Evolutionary conservation across 148 eudicot species (phyloP).

Genomic region (Fagopyrum tataricum): DNA sequence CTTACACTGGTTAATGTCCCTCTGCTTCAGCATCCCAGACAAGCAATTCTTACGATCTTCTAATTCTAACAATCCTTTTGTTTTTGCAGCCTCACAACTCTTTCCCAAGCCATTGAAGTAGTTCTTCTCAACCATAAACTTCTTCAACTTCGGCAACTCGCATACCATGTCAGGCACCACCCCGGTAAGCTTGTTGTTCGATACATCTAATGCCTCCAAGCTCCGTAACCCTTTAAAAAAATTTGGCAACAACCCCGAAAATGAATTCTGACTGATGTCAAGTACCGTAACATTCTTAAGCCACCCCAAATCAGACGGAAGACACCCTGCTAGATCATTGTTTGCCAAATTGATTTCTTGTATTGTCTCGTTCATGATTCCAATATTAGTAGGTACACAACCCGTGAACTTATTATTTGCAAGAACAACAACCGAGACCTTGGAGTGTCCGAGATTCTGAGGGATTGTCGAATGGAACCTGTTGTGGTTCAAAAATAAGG

Average conservation of each 20-base stretch:
- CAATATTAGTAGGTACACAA: conserved; percentile 47
- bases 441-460: conserved; percentile 41
- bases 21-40: conserved; percentile 4
- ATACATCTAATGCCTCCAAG: conserved; percentile 57
- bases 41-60: conserved; percentile 9
- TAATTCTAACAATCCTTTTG: not conserved
- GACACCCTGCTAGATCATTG: conserved; percentile 36
- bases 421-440: conserved; percentile 59
- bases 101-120: conserved; percentile 3
- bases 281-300: conserved; percentile 41
- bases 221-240: conserved; percentile 43
- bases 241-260: conserved; percentile 48
- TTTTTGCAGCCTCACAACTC: not conserved
- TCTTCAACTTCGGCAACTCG: conserved; percentile 45
- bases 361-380: conserved; percentile 42
- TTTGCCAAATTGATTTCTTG: conserved; percentile 44
- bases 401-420: conserved; percentile 54
- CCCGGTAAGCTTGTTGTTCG: conserved; percentile 47
- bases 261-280: conserved; percentile 45
- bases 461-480: conserved; percentile 36
- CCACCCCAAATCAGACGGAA: conserved; percentile 45
- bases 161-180: conserved; percentile 56
- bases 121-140: conserved; percentile 39
- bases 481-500: conserved; percentile 45
- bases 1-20: not conserved